These are phyloP conservation scores for Lactarius psammicola DNA, from an alignment of 768 basidiomycete genomes.

Conservation along the genomic window DNA sequence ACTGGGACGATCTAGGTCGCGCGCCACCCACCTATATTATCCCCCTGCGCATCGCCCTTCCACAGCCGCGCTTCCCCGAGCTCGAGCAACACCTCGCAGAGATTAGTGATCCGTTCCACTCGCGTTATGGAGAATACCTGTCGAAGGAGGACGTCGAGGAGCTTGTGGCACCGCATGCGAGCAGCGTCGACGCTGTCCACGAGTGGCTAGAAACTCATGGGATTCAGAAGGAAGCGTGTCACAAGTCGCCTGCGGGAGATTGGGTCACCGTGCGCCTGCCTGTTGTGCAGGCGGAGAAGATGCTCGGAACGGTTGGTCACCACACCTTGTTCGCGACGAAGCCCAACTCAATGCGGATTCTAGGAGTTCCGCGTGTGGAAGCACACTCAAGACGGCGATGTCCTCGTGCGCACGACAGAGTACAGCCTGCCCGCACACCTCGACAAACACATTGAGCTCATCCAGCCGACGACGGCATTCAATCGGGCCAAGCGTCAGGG, in stretches of 20 bases:
- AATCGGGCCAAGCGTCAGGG: slow-evolving; percentile 42
- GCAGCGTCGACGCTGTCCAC: slow-evolving; percentile 48
- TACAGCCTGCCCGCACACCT: slow-evolving; percentile 58
- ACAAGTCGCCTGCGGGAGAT: slow-evolving; percentile 57
- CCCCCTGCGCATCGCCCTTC: slow-evolving; percentile 43
- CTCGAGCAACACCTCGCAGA: slow-evolving; percentile 32
- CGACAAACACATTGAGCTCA: slow-evolving; percentile 54
- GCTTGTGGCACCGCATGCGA: slow-evolving; percentile 53
- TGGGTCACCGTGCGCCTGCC: slow-evolving; percentile 58
- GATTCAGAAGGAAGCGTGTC: slow-evolving; percentile 46
- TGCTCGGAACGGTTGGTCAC: slow-evolving; percentile 53
- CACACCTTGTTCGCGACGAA: neutral
- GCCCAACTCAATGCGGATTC: neutral
- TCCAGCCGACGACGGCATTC: slow-evolving; percentile 70
- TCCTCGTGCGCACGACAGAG: slow-evolving; percentile 54
- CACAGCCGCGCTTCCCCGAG: slow-evolving; percentile 29
- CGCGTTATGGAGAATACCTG: slow-evolving; percentile 37
- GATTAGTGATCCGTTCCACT: slow-evolving; percentile 31
- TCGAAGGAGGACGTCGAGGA: slow-evolving; percentile 59
- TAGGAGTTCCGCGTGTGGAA: slow-evolving; percentile 60
- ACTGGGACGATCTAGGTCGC: slow-evolving; percentile 46
- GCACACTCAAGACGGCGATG: slow-evolving; percentile 49
- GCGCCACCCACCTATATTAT: slow-evolving; percentile 49
- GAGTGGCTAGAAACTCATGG: slow-evolving; percentile 56
- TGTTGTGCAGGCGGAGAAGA: slow-evolving; percentile 53